Base-by-base conservation (phyloP, 2,329 filamentous ascomycete genomes). In the Lasiodiplodia citricola region DNA sequence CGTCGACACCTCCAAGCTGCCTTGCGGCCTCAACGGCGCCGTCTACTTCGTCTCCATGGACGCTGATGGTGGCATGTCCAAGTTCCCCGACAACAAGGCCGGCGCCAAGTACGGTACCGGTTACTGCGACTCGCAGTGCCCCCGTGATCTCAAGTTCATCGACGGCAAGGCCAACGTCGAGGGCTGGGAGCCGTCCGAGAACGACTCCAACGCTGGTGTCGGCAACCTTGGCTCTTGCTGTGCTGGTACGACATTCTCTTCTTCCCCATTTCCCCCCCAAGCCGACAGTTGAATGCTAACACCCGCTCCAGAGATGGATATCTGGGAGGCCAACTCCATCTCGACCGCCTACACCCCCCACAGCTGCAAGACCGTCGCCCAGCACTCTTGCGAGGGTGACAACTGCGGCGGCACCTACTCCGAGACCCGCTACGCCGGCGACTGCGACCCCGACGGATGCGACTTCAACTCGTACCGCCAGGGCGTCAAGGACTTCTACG, bases 391-490 rank as follows among this genome's bases (percentile, higher is more conserved):
- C 81, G 73, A 76, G 0, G 87, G 85, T 62, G 85, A 74, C 57
- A n/a, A 13, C 10, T 77, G 75, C 65, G 75, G 75, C 37, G 85
- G 87, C 25, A 74, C 72, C 44, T 73, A 75, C 72, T 84, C 82
- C 11, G 31, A 67, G 21, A 77, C 82, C 69, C 86, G 88, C 69
- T 90, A 90, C 75, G 80, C 74, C 41, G 87, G 88, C 54, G 80
- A 85, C 70, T 91, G 89, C 76, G 89, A 91, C 74, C 85, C 86
- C 62, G 87, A 90, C 73, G 88, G 88, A 51, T 91, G 89, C 75
- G 88, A 90, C 77, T 90, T 90, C 85, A 91, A 91, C 85, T 77
- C 85, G 50, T 91, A 85, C 84, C 87, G 88, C 74, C 82, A 86
- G 82, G 89, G 89, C 70, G 83, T 88, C 80, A 81, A 80, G 68